Evolutionary conservation across 2,329 filamentous ascomycete species (phyloP).

Genomic region (Stagonosporopsis cucurbitacearum): DNA sequence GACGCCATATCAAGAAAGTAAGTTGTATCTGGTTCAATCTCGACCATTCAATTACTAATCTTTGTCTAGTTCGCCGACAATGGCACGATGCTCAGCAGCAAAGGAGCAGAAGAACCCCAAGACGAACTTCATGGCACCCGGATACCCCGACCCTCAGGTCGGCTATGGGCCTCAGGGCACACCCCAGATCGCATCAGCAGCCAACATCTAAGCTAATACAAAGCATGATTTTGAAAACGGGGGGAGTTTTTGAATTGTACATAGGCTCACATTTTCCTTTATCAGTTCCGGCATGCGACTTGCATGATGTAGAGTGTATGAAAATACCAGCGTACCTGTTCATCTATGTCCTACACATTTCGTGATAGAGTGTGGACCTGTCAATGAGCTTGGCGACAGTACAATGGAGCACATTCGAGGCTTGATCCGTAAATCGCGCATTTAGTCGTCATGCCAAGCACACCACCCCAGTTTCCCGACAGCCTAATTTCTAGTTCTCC

Average conservation of each 20-base stretch:
- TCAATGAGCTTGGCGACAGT: not conserved
- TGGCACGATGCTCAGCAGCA: slow-evolving; percentile 94
- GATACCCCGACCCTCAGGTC: slow-evolving; percentile 52
- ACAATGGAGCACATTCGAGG: not conserved
- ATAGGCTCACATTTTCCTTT: slow-evolving; percentile 39
- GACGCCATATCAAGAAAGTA: slow-evolving; percentile 96
- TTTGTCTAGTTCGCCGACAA: slow-evolving; percentile 81
- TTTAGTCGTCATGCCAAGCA: slow-evolving; percentile 12
- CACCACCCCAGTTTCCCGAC: not conserved
- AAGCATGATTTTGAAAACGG: slow-evolving; percentile 20
- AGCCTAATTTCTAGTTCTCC: not conserved
- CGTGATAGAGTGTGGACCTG: not conserved
- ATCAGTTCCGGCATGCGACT: slow-evolving; percentile 27
- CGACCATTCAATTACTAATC: slow-evolving; percentile 18
- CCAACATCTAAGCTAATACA: slow-evolving; percentile 31
- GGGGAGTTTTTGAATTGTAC: slow-evolving; percentile 35
- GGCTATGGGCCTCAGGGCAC: slow-evolving; percentile 46
- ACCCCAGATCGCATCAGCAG: slow-evolving; percentile 30
- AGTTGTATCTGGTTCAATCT: slow-evolving; percentile 41
- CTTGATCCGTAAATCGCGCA: slow-evolving; percentile 4
- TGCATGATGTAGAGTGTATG: slow-evolving; percentile 31
- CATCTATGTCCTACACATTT: slow-evolving; percentile 1
- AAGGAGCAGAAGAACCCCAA: slow-evolving; percentile 69
- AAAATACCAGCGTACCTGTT: slow-evolving; percentile 30
- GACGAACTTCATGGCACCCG: slow-evolving; percentile 60